Percentiles rank a stretch among this genome's conserved stretches.
Evolutionary conservation across 2,329 filamentous ascomycete genomes (phyloP).

Genomic region (Venturia aucupariae): DNA sequence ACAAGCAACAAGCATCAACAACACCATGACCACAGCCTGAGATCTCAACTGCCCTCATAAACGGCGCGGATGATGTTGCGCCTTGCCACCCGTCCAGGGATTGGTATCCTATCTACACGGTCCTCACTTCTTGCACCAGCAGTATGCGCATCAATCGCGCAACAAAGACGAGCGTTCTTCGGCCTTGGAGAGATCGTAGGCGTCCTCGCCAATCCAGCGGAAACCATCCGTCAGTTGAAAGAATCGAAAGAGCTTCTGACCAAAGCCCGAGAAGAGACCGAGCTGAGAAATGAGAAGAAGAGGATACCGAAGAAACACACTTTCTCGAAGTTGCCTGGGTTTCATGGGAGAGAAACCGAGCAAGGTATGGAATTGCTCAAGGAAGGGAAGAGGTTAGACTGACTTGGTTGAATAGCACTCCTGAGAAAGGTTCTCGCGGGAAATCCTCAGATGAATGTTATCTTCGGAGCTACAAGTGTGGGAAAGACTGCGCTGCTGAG

Average conservation of each 20-base stretch:
- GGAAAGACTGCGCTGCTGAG: slow-evolving; percentile 11
- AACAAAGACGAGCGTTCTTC: slow-evolving; percentile 7
- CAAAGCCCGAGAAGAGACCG: slow-evolving; percentile 9
- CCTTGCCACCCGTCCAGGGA: not conserved
- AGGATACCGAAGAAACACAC: slow-evolving; percentile 13
- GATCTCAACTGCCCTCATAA: not conserved
- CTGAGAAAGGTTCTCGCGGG: slow-evolving; percentile 3
- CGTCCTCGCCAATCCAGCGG: slow-evolving; percentile 6
- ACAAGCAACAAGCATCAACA: not conserved
- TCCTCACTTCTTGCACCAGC: not conserved
- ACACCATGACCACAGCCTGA: not conserved
- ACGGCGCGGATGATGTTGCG: not conserved
- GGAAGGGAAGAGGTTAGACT: not conserved
- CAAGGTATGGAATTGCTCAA: not conserved
- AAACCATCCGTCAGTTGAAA: slow-evolving; percentile 10
- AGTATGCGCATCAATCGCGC: not conserved
- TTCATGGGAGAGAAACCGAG: slow-evolving; percentile 10
- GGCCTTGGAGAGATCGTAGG: slow-evolving; percentile 10
- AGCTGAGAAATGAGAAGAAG: slow-evolving; percentile 7
- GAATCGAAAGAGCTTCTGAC: slow-evolving; percentile 9
- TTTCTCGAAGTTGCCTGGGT: slow-evolving; percentile 8
- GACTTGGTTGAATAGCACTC: not conserved
- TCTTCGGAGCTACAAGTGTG: slow-evolving; percentile 8
- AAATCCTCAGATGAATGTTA: slow-evolving; percentile 8
- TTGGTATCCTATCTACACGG: not conserved